Conservation (phyloP, 2,329 filamentous ascomycete genomes). For the Metarhizium sp. region DNA sequence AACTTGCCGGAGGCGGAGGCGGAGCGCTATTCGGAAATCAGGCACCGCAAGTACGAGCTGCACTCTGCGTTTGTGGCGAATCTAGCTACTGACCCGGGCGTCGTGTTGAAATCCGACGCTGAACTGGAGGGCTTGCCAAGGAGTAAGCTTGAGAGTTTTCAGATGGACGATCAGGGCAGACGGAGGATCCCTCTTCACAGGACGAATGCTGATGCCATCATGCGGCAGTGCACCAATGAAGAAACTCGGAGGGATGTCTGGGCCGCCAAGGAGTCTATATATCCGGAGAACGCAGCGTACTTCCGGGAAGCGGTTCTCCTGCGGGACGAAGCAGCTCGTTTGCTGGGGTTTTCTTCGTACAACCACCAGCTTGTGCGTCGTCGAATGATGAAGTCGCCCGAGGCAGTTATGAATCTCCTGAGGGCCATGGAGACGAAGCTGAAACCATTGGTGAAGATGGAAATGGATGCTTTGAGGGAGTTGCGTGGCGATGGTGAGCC, state of each 20-base stretch:
- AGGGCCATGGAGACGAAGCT: background rate
- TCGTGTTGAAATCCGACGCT: background rate
- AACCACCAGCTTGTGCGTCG: background rate
- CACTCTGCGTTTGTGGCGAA: no score
- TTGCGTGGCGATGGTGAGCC: background rate
- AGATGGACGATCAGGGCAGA: background rate
- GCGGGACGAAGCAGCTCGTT: constrained; percentile 5
- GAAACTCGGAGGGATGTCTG: background rate
- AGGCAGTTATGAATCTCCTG: background rate
- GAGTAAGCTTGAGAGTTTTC: background rate
- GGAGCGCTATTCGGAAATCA: no score
- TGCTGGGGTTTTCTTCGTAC: constrained; percentile 4
- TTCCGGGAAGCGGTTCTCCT: constrained; percentile 5
- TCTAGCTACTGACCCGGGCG: no score
- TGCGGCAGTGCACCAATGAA: background rate
- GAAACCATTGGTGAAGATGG: background rate
- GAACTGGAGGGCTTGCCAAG: background rate
- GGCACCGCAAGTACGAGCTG: no score
- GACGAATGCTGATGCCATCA: background rate
- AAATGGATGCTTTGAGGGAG: background rate
- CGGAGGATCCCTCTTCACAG: background rate
- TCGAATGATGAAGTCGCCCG: constrained; percentile 3
- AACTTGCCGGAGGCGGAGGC: no score
- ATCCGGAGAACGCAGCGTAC: background rate
- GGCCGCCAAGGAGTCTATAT: background rate